Conservation (phyloP, 805 yeast species). For the Wickerhamiella brachini region DNA sequence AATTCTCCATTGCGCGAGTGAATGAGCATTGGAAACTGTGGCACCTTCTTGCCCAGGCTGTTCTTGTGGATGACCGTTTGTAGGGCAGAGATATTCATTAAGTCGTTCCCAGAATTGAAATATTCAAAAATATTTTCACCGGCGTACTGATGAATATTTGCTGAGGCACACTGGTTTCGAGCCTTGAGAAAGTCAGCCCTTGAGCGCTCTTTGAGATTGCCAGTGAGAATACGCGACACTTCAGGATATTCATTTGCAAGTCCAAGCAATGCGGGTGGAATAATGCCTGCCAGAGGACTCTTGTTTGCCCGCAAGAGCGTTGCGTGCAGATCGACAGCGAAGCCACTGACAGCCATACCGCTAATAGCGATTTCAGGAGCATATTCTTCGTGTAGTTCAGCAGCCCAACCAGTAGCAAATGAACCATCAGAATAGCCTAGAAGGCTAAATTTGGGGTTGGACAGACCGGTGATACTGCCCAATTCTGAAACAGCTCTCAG, state of each 20-base stretch:
- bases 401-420: conserved; percentile 21
- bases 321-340: conserved; percentile 8
- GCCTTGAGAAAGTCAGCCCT: conserved; percentile 1
- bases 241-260: conserved; percentile 14
- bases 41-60: conserved; percentile 11
- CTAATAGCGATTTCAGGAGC: conserved; percentile 20
- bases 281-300: conserved; percentile 14
- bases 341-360: conserved; percentile 15
- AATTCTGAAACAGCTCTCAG: conserved; percentile 17
- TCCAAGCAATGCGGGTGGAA: conserved; percentile 16
- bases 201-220: conserved; percentile 2
- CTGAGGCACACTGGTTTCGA: conserved; percentile 9
- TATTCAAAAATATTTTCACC: conserved; percentile 12
- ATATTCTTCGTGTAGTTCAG: conserved; percentile 15
- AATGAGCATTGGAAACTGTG: conserved; percentile 13
- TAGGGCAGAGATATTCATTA: conserved; percentile 5
- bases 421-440: conserved; percentile 22
- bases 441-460: conserved; percentile 8
- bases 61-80: conserved; percentile 3
- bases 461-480: conserved; percentile 1
- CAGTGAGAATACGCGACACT: conserved; percentile 3
- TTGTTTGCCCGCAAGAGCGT: conserved; percentile 11
- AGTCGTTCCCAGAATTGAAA: conserved; percentile 13
- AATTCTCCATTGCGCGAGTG: conserved; percentile 17
- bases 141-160: conserved; percentile 7